Evolutionary conservation across 192 early-diverging fungal genomes (phyloP).

Genomic region (Mortierella claussenii): DNA sequence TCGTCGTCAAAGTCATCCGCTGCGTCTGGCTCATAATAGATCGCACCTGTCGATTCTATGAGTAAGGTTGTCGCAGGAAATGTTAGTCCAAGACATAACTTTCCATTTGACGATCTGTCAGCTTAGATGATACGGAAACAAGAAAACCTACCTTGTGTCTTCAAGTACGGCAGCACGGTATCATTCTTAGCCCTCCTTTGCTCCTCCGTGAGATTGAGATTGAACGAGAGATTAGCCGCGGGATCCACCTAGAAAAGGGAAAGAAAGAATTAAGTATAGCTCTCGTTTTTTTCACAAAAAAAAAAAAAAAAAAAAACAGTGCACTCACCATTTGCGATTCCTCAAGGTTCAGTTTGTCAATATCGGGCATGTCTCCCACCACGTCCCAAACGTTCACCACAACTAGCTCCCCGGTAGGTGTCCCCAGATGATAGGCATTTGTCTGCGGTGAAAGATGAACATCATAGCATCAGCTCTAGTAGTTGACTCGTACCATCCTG

Average conservation of each 20-base stretch:
- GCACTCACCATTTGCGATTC: conserved; percentile 32
- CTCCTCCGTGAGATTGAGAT: conserved; percentile 83
- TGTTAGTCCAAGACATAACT: too few relatives aligned
- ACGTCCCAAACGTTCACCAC: conserved; percentile 38
- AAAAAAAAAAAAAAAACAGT: conserved; percentile 4
- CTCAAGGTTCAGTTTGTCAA: conserved; percentile 43
- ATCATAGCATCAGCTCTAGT: too few relatives aligned
- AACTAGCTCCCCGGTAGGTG: conserved; percentile 27
- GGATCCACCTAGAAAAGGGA: conserved; percentile 63
- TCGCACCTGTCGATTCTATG: conserved; percentile 58
- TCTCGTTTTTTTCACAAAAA: not conserved
- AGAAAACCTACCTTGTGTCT: conserved; percentile 68
- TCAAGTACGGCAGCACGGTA: conserved; percentile 84
- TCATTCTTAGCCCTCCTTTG: conserved; percentile 79
- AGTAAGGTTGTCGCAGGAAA: too few relatives aligned
- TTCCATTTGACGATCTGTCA: too few relatives aligned
- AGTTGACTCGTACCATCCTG: too few relatives aligned
- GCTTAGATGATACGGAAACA: too few relatives aligned
- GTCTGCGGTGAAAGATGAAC: conserved; percentile 48
- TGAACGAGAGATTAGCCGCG: conserved; percentile 86
- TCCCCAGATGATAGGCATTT: conserved; percentile 45
- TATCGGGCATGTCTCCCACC: conserved; percentile 45
- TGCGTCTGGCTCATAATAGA: conserved; percentile 87
- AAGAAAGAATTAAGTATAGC: not conserved
- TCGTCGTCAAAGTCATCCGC: conserved; percentile 93